These are phyloP conservation scores for Phaeophleospora eucalypticola DNA, from an alignment of 2,329 filamentous ascomycete genomes.

Conservation along the genomic window DNA sequence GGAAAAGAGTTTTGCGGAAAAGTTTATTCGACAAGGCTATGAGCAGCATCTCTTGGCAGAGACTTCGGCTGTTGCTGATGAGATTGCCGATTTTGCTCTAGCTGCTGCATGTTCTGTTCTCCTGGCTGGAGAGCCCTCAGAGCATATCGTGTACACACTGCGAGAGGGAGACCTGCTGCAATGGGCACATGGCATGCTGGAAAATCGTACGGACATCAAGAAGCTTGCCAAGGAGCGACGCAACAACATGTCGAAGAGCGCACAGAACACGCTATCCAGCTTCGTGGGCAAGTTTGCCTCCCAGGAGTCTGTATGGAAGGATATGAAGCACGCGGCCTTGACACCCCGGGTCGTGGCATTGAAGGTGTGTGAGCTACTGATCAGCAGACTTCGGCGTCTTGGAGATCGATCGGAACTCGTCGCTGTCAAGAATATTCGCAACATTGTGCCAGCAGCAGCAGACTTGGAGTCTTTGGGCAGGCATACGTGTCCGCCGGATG, in stretches of 20 bases:
- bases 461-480: constrained; percentile 10
- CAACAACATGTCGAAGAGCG: constrained; percentile 64
- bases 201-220: constrained; percentile 43
- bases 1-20: constrained; percentile 60
- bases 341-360: constrained; percentile 63
- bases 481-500: constrained; percentile 40
- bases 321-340: constrained; percentile 46
- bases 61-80: constrained; percentile 45
- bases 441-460: constrained; percentile 15
- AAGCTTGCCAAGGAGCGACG: constrained; percentile 60
- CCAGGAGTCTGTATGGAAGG: constrained; percentile 58
- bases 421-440: constrained; percentile 20
- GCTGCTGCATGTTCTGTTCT: constrained; percentile 62
- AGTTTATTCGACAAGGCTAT: constrained; percentile 70
- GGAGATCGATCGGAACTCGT: constrained; percentile 50
- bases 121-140: constrained; percentile 56
- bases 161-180: constrained; percentile 17
- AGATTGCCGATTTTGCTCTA: constrained; percentile 57
- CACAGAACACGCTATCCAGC: constrained; percentile 52
- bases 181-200: constrained; percentile 55
- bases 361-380: constrained; percentile 58
- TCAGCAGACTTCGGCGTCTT: constrained; percentile 44
- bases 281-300: constrained; percentile 44
- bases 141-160: constrained; percentile 56
- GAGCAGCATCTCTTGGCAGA: constrained; percentile 65